phyloP scores from a whole-genome alignment of 495 filamentous ascomycete species.

The Thermothielavioides terrestris region DNA sequence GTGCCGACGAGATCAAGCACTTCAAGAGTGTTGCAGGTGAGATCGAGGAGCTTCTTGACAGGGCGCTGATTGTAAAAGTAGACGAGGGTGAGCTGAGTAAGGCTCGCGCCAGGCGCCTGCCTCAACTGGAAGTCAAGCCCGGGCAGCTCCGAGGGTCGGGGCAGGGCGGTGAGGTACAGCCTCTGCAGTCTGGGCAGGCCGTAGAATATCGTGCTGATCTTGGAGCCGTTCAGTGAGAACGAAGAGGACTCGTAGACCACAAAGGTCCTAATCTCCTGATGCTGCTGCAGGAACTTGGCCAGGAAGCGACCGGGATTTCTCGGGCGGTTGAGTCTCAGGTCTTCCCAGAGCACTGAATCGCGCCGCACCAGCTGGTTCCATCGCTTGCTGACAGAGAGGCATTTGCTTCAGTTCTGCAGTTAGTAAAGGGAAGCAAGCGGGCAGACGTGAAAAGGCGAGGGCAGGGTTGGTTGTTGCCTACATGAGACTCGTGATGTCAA shows the following conservation, averaged over 20 bases:
- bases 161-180: neutral
- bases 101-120: neutral
- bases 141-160: neutral
- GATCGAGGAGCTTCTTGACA: neutral
- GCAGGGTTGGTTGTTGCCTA: slow-evolving; percentile 7
- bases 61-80: neutral
- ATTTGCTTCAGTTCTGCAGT: slow-evolving; percentile 2
- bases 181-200: slow-evolving; percentile 11
- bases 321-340: slow-evolving; percentile 9
- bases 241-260: slow-evolving; percentile 7
- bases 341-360: slow-evolving; percentile 15
- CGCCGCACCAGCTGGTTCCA: slow-evolving; percentile 12
- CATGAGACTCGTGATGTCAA: slow-evolving; percentile 11
- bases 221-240: slow-evolving; percentile 7
- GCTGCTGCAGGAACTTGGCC: slow-evolving; percentile 11
- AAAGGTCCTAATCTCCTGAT: slow-evolving; percentile 8
- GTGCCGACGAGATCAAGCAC: slow-evolving; percentile 2
- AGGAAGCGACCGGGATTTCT: slow-evolving; percentile 10
- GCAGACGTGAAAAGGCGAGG: neutral
- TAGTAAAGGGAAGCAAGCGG: neutral
- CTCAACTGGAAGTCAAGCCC: neutral
- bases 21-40: neutral
- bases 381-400: slow-evolving; percentile 16
- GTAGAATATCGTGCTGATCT: slow-evolving; percentile 2
- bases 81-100: neutral